Evolutionary conservation across 2,329 filamentous ascomycete species (phyloP).

Genomic region (Dothidotthia symphoricarpi): DNA sequence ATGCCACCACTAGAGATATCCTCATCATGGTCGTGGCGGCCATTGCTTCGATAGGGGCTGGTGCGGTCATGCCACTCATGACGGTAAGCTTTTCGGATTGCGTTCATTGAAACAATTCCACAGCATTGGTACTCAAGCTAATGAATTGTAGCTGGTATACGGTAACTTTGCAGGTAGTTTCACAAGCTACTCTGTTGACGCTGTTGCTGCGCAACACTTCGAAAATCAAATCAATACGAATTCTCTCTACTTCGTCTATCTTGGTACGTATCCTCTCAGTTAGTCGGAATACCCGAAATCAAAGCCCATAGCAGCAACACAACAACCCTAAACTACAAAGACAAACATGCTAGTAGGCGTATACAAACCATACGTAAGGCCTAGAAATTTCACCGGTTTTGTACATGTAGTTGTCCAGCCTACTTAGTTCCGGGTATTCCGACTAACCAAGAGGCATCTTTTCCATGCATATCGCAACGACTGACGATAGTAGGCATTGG

Average conservation of each 20-base stretch:
- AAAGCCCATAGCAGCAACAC: too few relatives aligned
- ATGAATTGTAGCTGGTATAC: constrained; percentile 33
- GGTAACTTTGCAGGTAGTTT: constrained; percentile 42
- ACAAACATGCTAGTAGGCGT: too few relatives aligned
- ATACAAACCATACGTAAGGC: too few relatives aligned
- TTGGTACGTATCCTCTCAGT: constrained; percentile 49
- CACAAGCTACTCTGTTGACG: constrained; percentile 36
- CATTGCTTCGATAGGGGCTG: constrained; percentile 67
- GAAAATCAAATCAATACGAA: constrained; percentile 31
- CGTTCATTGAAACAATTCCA: neutral
- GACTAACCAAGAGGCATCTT: too few relatives aligned
- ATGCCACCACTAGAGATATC: constrained; percentile 44
- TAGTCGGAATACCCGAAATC: too few relatives aligned
- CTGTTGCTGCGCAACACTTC: constrained; percentile 26
- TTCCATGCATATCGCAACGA: neutral
- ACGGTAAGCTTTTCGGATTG: constrained; percentile 47
- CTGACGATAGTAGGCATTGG: constrained; percentile 21
- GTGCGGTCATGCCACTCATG: constrained; percentile 73
- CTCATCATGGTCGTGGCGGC: constrained; percentile 53
- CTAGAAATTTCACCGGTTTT: too few relatives aligned
- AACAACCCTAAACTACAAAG: too few relatives aligned
- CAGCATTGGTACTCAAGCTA: neutral
- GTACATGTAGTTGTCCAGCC: too few relatives aligned
- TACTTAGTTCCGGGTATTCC: too few relatives aligned
- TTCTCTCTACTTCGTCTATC: constrained; percentile 42